Conservation (phyloP, 129 eudicot species). For the Lactuca sativa region DNA sequence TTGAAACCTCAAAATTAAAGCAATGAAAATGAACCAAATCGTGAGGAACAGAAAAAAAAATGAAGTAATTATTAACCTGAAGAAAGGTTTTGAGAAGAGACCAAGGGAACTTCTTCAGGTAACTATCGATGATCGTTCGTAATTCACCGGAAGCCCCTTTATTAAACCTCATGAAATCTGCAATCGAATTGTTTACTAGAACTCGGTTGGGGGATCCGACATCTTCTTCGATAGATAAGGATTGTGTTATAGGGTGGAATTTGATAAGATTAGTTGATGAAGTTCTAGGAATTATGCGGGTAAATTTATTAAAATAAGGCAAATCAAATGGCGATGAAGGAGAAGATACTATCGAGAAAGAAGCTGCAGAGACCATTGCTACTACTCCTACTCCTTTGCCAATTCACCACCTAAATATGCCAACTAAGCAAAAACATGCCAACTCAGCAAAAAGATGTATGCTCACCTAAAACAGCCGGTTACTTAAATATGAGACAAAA, state of each 20-base stretch:
- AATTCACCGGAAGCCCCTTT: slow-evolving; percentile 43
- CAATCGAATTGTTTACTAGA: slow-evolving; percentile 65
- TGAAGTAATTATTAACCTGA: slow-evolving; percentile 37
- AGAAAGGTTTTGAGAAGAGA: slow-evolving; percentile 77
- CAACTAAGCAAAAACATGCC: too few relatives aligned
- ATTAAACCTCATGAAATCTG: slow-evolving; percentile 90
- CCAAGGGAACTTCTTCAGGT: slow-evolving; percentile 88
- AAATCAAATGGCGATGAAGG: slow-evolving; percentile 16
- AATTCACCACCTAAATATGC: too few relatives aligned
- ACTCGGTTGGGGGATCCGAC: slow-evolving; percentile 53
- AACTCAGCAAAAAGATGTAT: too few relatives aligned
- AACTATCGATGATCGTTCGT: slow-evolving; percentile 82
- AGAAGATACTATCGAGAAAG: slow-evolving; percentile 26
- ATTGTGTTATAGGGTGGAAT: slow-evolving; percentile 14
- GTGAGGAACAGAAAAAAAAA: too few relatives aligned
- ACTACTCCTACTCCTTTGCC: not conserved
- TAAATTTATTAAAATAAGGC: not conserved
- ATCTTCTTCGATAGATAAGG: slow-evolving; percentile 31
- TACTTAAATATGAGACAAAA: too few relatives aligned
- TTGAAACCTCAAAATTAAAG: slow-evolving; percentile 46
- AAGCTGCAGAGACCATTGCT: slow-evolving; percentile 25
- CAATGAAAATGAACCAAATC: not conserved
- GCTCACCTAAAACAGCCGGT: too few relatives aligned
- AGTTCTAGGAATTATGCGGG: not conserved
- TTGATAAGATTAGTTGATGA: not conserved